Evolutionary conservation across 176 grass and related monocot species (phyloP).

Genomic region (Oropetium thomaeum): DNA sequence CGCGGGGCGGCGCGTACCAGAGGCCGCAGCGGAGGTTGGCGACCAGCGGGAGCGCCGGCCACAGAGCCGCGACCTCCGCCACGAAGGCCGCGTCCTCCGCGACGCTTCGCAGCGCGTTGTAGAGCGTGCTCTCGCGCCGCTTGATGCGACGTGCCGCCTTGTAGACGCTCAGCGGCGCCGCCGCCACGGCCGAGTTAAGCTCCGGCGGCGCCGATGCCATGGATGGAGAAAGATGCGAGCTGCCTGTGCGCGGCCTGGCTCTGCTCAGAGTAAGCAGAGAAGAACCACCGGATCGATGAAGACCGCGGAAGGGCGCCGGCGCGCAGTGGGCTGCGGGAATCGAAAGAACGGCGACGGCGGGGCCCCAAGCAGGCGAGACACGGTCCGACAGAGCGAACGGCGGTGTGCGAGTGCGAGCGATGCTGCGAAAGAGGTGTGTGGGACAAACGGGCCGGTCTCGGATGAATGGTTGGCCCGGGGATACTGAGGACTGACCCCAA

Average conservation of each 20-base stretch:
- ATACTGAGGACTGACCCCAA: no score
- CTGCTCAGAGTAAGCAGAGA: not conserved
- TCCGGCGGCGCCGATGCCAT: conserved; percentile 35
- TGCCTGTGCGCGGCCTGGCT: not conserved
- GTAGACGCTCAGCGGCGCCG: conserved; percentile 59
- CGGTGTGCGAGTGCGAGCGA: not conserved
- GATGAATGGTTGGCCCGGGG: no score
- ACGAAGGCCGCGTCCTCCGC: conserved; percentile 86
- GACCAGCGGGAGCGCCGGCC: conserved; percentile 73
- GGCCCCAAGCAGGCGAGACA: not conserved
- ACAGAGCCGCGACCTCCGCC: conserved; percentile 77
- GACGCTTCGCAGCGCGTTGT: conserved; percentile 80
- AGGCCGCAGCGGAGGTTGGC: conserved; percentile 95
- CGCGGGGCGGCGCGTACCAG: conserved; percentile 61
- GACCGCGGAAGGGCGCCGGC: not conserved
- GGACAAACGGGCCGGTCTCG: not conserved
- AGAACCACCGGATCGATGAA: not conserved
- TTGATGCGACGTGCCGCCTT: conserved; percentile 74
- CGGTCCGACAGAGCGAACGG: not conserved
- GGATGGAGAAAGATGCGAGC: not conserved
- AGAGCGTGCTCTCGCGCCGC: conserved; percentile 65
- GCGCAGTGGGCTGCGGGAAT: not conserved
- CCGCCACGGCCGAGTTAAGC: not conserved
- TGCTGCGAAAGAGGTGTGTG: not conserved
- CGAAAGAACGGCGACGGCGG: not conserved